Evolutionary conservation across 1,284 basidiomycete species (phyloP).

Genomic region (Ustilago curta): DNA sequence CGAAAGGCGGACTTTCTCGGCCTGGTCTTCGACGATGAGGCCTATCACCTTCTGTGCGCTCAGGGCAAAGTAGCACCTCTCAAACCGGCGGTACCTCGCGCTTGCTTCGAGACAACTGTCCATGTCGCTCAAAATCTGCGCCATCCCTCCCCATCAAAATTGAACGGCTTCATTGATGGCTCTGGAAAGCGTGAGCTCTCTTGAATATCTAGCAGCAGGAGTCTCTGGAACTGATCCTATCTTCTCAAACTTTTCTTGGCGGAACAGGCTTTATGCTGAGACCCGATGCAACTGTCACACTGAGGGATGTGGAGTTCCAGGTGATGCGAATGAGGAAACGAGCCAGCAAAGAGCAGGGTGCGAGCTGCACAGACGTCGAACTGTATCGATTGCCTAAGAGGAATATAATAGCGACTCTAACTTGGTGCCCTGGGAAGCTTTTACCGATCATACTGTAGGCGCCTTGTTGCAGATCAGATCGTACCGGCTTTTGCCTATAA

Average conservation of each 20-base stretch:
- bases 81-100: conserved; percentile 2
- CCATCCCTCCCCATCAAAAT: background rate
- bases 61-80: background rate
- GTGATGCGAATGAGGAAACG: background rate
- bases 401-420: conserved; percentile 1
- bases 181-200: conserved; percentile 13
- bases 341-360: background rate
- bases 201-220: background rate
- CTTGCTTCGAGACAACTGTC: conserved; percentile 6
- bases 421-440: conserved; percentile 15
- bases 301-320: conserved; percentile 12
- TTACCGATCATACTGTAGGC: conserved; percentile 6
- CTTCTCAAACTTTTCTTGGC: background rate
- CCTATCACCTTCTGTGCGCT: conserved; percentile 12
- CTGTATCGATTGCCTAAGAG: conserved; percentile 8
- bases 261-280: conserved; percentile 10
- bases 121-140: background rate
- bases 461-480: background rate
- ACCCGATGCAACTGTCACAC: conserved; percentile 8
- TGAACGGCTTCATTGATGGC: conserved; percentile 11
- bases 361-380: conserved; percentile 8
- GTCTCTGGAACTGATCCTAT: background rate
- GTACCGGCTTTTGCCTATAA: too few species aligned
- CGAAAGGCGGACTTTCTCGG: background rate
- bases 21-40: background rate